Evolutionary conservation across 352 stramenopile genomes (phyloP).

Genomic region (Phytophthora multivora): DNA sequence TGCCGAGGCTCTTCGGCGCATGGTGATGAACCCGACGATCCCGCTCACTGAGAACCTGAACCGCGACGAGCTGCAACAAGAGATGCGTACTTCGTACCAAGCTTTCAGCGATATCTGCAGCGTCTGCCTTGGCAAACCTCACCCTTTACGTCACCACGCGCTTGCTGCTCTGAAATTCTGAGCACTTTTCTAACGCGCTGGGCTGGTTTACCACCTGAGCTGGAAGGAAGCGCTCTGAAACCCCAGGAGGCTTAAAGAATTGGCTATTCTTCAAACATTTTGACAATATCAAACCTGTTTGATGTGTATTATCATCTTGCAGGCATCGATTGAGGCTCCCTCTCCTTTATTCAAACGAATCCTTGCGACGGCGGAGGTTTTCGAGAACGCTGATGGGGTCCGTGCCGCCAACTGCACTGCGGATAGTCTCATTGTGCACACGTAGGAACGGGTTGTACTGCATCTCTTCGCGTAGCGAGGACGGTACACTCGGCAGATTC

Average conservation of each 20-base stretch:
- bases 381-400: conserved; percentile 82
- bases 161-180: conserved; percentile 33
- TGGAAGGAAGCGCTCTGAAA: too few relatives aligned
- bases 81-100: conserved; percentile 42
- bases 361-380: conserved; percentile 79
- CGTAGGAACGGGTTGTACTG: conserved; percentile 88
- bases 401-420: conserved; percentile 76
- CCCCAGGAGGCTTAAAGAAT: background rate
- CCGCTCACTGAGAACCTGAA: conserved; percentile 24
- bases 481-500: conserved; percentile 92
- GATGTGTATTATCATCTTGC: conserved; percentile 1
- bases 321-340: background rate
- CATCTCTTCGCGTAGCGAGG: conserved; percentile 87
- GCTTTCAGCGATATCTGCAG: conserved; percentile 37
- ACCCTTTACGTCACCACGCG: conserved; percentile 37
- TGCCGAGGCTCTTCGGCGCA: conserved; percentile 33
- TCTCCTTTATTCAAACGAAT: conserved; percentile 62
- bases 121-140: conserved; percentile 35
- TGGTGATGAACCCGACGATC: conserved; percentile 27
- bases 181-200: conserved; percentile 14
- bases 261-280: background rate
- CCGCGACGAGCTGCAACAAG: conserved; percentile 28
- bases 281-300: background rate
- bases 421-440: conserved; percentile 84
- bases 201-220: too few relatives aligned